Base-by-base conservation (phyloP, 2,329 filamentous ascomycete genomes). In the Geoglossum cookeanum region DNA sequence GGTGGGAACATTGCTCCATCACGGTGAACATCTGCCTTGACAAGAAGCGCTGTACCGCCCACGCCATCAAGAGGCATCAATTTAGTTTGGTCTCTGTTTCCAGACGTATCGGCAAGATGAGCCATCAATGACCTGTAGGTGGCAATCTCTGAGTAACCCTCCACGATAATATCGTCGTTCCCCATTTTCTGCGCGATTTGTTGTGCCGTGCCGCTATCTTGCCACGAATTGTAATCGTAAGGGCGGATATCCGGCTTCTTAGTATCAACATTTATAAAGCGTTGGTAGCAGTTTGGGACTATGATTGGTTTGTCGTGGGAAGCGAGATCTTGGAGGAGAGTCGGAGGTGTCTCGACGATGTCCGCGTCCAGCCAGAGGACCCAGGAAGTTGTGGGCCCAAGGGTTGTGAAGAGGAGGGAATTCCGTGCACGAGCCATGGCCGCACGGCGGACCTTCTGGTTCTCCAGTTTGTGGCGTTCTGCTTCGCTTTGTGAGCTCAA, bases 1-100 rank as follows among this genome's bases (percentile, higher is more conserved):
- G 92, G 80, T 17, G 92, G 92, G 72, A 98, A 98, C 91, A 97
- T 98, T 68, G 92, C 91, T 22, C 92, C 92, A 66, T 98, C 92
- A 30, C 92, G 81, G 68, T 98, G 92, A 29, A 98, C 92, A 59
- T 97, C 90, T 1, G 90, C 92, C 74, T 95, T 96, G 59, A 98
- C 92, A 65, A 98, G 74, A 61, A 98, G 74, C 1, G 90, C 87
- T 0, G 91, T 94, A 39, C 92, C 92, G 57, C 92, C 92, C 3
- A 98, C 92, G 55, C 92, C 92, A 67, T 98, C 92, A 7, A 98
- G 77, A 48, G 82, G 77, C 55, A 96, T 78, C 65, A 86, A 81
- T 39, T 77, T 70, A 55, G 78, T 74, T 47, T 71, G 68, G 63
- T 85, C 78, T 15, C 77, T 77, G 57, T 73, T 73, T 0, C 77